Base-by-base conservation (phyloP, 345 rosid species). In the Physaria fendleri region DNA sequence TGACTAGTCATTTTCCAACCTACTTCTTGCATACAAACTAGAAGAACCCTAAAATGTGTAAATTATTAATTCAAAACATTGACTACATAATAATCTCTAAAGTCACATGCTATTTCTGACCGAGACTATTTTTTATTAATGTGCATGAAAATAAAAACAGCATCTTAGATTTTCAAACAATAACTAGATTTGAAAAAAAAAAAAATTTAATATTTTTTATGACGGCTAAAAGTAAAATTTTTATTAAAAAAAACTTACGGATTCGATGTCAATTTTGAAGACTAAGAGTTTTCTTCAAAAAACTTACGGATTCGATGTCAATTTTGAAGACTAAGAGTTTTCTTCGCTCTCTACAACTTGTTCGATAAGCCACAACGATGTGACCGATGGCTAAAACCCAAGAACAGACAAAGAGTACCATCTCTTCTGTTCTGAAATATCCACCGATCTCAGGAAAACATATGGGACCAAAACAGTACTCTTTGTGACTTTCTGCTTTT, bases 61-160 rank as follows among this genome's bases (percentile, higher is more conserved):
- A 38, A 22, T 11, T 15, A 22, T 11, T 15, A 57, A 22, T 67
- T 49, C 46, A 68, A 13, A 35, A 51, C 27, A 47, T 59, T 68
- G 66, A 68, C 72, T 42, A 59, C 8, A 30, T 56, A 17, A 2
- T 7, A 30, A 47, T 48, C 57, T 30, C 35, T 16, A 49, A 20
- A 55, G 28, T 32, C 74, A 63, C 64, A 63, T 70, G 74, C 64
- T 49, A 42, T 63, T 48, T 41, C 69, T 63, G 74, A 70, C 74
- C 69, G n/a, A 45, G 50, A 16, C 32, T 61, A 35, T 69, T 30
- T 18, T 42, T 39, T 32, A 50, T 25, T 21, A 59, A 60, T 41
- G 54, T n/a, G 53, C 18, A 33, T 46, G 1, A 24, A 40, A 33
- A 33, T 46, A 0, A 24, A 40, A 33, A 41, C 14, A 23, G 51